Conservation (phyloP, 768 basidiomycete genomes). For the Mrakia blollopis region DNA sequence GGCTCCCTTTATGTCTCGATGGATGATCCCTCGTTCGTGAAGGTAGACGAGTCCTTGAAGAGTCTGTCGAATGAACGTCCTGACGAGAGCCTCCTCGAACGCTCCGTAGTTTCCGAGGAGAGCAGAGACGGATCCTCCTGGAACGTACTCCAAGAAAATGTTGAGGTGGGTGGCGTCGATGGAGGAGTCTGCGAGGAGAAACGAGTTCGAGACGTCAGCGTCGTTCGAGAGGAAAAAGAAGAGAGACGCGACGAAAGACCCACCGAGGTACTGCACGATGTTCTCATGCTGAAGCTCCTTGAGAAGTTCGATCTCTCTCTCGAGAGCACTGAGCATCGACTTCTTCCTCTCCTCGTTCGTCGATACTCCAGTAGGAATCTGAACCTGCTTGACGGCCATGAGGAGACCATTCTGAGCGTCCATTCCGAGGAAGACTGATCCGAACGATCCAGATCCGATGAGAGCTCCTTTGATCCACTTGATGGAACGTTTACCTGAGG, state of each 20-base stretch:
- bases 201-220: background rate
- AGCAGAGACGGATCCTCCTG: slow-evolving; percentile 88
- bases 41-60: slow-evolving; percentile 81
- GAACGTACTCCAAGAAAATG: slow-evolving; percentile 95
- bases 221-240: background rate
- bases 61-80: slow-evolving; percentile 89
- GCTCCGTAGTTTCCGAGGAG: slow-evolving; percentile 85
- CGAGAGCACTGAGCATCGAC: slow-evolving; percentile 79
- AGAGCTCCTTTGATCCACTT: slow-evolving; percentile 98
- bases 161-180: slow-evolving; percentile 85
- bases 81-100: slow-evolving; percentile 85
- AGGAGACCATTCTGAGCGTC: slow-evolving; percentile 81
- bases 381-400: slow-evolving; percentile 98
- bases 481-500: slow-evolving; percentile 55
- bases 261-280: slow-evolving; percentile 68
- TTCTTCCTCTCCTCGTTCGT: slow-evolving; percentile 89
- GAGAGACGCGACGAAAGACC: slow-evolving; percentile 40
- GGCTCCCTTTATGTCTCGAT: slow-evolving; percentile 97
- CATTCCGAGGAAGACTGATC: slow-evolving; percentile 93
- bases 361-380: slow-evolving; percentile 74
- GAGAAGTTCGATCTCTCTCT: slow-evolving; percentile 32
- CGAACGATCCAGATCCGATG: slow-evolving; percentile 91
- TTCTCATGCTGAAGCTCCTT: slow-evolving; percentile 34
- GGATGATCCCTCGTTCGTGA: slow-evolving; percentile 89
- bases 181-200: slow-evolving; percentile 66